These are phyloP conservation scores for Flammula alnicola DNA, from an alignment of 1,284 basidiomycete genomes.

Conservation along the genomic window DNA sequence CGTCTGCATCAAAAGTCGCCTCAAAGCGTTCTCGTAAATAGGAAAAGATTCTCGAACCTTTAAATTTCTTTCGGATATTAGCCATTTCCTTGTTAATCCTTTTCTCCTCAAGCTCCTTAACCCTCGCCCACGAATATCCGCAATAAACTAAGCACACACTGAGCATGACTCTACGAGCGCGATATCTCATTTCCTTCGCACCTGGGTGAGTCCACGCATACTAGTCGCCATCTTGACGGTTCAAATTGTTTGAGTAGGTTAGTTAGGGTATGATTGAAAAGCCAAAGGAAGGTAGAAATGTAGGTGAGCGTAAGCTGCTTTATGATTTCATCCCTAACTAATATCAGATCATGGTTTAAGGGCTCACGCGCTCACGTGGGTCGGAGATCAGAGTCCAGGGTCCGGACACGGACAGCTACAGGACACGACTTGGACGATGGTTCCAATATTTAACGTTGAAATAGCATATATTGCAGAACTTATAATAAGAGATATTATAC, in stretches of 20 bases:
- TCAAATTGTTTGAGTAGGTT: not conserved
- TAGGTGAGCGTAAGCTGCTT: too few species aligned
- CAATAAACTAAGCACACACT: constrained; percentile 75
- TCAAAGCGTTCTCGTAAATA: constrained; percentile 5
- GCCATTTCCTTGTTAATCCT: constrained; percentile 99
- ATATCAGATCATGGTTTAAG: too few species aligned
- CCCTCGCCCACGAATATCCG: constrained; percentile 94
- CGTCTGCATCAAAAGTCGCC: constrained; percentile 60
- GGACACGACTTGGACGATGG: not conserved
- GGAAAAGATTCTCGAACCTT: constrained; percentile 56
- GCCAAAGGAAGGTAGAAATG: too few species aligned
- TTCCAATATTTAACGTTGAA: too few species aligned
- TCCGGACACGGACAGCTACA: too few species aligned
- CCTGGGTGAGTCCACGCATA: constrained; percentile 92
- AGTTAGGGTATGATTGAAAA: too few species aligned
- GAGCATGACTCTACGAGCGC: not conserved
- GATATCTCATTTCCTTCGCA: constrained; percentile 37
- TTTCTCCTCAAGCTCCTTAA: constrained; percentile 93
- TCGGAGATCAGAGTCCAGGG: too few species aligned
- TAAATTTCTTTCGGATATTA: constrained; percentile 98
- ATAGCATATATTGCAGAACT: constrained; percentile 2
- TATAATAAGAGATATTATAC: constrained; percentile 15
- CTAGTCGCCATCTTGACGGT: constrained; percentile 78
- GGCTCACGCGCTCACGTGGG: too few species aligned
- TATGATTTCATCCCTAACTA: too few species aligned